A percentile compares a stretch with the other conserved stretches of the same genome.
Conservation (phyloP, 129 eudicot genomes). For the Oenanthe sinensis region DNA sequence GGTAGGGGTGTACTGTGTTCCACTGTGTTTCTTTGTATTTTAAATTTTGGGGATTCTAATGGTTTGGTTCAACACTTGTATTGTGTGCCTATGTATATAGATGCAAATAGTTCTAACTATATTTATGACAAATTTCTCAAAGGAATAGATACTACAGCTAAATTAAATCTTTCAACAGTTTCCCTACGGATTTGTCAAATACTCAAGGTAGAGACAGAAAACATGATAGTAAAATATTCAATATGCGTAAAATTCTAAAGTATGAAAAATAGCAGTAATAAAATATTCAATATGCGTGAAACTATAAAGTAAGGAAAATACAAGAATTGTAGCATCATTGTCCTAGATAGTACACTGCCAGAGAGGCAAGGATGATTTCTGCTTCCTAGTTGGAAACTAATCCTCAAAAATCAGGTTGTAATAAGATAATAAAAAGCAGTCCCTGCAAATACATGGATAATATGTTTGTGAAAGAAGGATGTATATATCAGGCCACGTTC, state of each 20-base stretch:
- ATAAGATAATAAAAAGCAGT: background rate
- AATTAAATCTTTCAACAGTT: too few species aligned
- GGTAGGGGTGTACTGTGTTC: too few species aligned
- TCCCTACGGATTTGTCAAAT: background rate
- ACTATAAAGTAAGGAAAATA: too few species aligned
- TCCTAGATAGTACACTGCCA: background rate
- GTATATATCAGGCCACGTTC: background rate
- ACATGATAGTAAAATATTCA: background rate
- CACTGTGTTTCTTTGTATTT: too few species aligned
- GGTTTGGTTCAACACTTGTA: too few species aligned
- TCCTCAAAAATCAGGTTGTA: background rate
- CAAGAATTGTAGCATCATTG: background rate
- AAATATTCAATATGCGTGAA: too few species aligned
- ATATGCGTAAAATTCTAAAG: background rate
- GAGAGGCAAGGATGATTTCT: background rate
- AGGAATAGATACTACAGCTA: too few species aligned
- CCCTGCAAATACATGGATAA: background rate
- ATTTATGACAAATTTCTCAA: too few species aligned
- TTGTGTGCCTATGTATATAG: too few species aligned
- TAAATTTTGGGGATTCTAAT: too few species aligned
- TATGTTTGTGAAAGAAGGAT: background rate
- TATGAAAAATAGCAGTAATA: too few species aligned
- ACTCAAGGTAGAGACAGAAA: background rate
- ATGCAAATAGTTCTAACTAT: too few species aligned
- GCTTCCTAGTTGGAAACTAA: background rate